These are phyloP conservation scores for Glonium stellatum DNA, from an alignment of 495 filamentous ascomycete genomes.

Conservation along the genomic window DNA sequence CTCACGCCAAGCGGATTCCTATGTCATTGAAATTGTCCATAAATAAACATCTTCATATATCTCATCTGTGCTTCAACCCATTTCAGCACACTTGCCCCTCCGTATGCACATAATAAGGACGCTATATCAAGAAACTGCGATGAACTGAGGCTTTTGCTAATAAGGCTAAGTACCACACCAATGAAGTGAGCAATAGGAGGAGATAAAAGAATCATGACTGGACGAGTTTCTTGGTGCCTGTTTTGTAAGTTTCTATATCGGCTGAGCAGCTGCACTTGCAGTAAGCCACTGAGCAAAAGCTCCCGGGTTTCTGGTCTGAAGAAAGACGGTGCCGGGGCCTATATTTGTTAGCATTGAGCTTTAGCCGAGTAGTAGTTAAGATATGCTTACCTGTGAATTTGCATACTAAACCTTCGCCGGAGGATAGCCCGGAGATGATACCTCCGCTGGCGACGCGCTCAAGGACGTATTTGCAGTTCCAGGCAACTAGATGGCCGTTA, in stretches of 20 bases:
- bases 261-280: background rate
- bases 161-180: no score
- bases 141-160: no score
- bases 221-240: no score
- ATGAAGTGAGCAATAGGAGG: no score
- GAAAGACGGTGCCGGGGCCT: conserved; percentile 83
- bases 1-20: no score
- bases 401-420: conserved; percentile 85
- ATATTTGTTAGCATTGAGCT: background rate
- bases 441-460: conserved; percentile 86
- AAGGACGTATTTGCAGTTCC: conserved; percentile 91
- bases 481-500: conserved; percentile 93
- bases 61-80: no score
- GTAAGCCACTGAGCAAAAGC: conserved; percentile 43
- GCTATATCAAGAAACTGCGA: no score
- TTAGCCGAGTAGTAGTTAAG: background rate
- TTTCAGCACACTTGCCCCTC: no score
- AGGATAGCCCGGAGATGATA: conserved; percentile 69
- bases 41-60: no score
- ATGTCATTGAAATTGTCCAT: no score
- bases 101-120: no score
- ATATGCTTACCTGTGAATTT: conserved; percentile 62
- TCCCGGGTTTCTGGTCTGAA: conserved; percentile 82
- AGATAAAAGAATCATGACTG: no score
- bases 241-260: background rate